A percentile compares a stretch with the other conserved stretches of the same genome.
These are phyloP conservation scores for Spathaspora arborariae DNA, from an alignment of 805 yeast species.

Conservation along the genomic window DNA sequence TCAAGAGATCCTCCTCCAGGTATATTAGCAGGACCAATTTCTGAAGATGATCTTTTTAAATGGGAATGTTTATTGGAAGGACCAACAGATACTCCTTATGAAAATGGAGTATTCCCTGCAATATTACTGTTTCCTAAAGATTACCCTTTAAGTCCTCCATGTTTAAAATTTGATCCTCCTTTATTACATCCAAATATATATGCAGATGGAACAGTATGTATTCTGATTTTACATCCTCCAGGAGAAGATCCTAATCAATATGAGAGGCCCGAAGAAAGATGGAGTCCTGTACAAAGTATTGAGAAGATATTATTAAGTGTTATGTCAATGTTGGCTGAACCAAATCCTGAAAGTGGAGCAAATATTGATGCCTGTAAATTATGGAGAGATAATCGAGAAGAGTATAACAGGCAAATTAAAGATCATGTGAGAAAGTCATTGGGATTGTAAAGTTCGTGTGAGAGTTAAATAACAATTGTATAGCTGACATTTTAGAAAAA, in stretches of 20 bases:
- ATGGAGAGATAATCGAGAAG: conserved; percentile 82
- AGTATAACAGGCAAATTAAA: conserved; percentile 63
- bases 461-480: no score
- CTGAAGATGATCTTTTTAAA: conserved; percentile 65
- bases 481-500: no score
- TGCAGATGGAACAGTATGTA: conserved; percentile 93
- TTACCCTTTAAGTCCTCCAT: conserved; percentile 82
- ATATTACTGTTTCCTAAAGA: conserved; percentile 67
- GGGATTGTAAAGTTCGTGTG: conserved; percentile 48
- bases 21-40: conserved; percentile 85
- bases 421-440: conserved; percentile 65
- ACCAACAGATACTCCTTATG: conserved; percentile 80
- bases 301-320: conserved; percentile 93
- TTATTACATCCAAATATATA: conserved; percentile 92
- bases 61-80: conserved; percentile 89
- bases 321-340: conserved; percentile 94
- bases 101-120: conserved; percentile 85
- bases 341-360: conserved; percentile 95
- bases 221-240: conserved; percentile 90
- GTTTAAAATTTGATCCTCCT: conserved; percentile 70
- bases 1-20: conserved; percentile 90
- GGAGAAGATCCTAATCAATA: conserved; percentile 97
- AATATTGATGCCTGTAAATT: conserved; percentile 76
- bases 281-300: conserved; percentile 98
- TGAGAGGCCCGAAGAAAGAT: conserved; percentile 92